Evolutionary conservation across 441 rosid genomes (phyloP).

Genomic region (Jatropha podagrica): DNA sequence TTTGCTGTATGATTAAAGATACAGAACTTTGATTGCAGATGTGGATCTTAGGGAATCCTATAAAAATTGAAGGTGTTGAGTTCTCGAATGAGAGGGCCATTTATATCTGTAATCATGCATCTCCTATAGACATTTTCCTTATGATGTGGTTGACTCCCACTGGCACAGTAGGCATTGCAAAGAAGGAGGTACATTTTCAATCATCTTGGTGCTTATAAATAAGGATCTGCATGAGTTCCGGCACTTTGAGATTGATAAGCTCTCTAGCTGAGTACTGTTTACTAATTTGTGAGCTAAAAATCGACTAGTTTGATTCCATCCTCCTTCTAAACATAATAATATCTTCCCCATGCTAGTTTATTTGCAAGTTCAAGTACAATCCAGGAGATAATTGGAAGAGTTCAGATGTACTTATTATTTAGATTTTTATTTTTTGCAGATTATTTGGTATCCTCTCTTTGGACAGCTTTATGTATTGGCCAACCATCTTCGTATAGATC

Average conservation of each 20-base stretch:
- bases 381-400: background rate
- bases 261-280: background rate
- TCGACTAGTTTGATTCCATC: background rate
- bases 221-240: background rate
- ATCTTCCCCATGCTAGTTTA: background rate
- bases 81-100: conserved; percentile 41
- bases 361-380: background rate
- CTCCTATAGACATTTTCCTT: conserved; percentile 55
- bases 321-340: background rate
- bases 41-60: conserved; percentile 58
- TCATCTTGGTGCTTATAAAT: background rate
- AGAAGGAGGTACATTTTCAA: conserved; percentile 44
- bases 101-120: conserved; percentile 47
- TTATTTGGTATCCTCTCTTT: conserved; percentile 55
- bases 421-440: conserved; percentile 29
- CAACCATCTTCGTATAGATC: conserved; percentile 54
- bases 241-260: conserved; percentile 1
- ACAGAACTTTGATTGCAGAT: conserved; percentile 38
- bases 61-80: conserved; percentile 49
- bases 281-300: background rate
- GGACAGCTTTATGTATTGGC: conserved; percentile 60
- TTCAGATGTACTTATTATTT: background rate
- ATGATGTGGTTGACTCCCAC: conserved; percentile 55
- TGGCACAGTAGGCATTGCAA: conserved; percentile 52
- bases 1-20: conserved; percentile 5